phyloP scores from a whole-genome alignment of 2,329 filamentous ascomycete species.

The Penicillium expansum region DNA sequence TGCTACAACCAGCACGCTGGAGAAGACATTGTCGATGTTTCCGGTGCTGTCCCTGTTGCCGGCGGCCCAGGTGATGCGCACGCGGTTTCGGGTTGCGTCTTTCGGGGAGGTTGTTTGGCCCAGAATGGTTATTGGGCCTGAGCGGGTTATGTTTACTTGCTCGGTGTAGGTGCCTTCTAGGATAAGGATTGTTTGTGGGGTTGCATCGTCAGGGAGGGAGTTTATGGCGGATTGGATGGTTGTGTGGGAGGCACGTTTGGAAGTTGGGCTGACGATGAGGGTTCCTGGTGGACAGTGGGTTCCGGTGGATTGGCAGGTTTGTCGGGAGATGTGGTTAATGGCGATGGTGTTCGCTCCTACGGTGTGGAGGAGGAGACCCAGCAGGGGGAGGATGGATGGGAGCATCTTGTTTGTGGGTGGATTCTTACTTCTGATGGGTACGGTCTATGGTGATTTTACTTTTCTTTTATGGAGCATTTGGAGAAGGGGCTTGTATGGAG shows the following conservation, averaged over 20 bases:
- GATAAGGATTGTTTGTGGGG: conserved; percentile 57
- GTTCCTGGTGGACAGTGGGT: conserved; percentile 30
- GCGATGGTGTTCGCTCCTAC: conserved; percentile 5
- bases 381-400: not conserved
- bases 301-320: conserved; percentile 26
- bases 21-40: conserved; percentile 59
- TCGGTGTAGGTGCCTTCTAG: conserved; percentile 61
- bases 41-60: conserved; percentile 50
- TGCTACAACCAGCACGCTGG: conserved; percentile 60
- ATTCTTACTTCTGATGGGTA: not conserved
- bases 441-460: not conserved
- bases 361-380: not conserved
- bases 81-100: conserved; percentile 49
- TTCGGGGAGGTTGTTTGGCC: conserved; percentile 55
- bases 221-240: conserved; percentile 51
- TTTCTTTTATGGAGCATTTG: not conserved
- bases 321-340: conserved; percentile 8
- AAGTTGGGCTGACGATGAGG: conserved; percentile 27
- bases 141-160: conserved; percentile 64
- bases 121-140: conserved; percentile 59
- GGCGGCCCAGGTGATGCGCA: conserved; percentile 58
- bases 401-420: not conserved
- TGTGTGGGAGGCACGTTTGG: conserved; percentile 26
- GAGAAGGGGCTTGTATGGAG: not conserved
- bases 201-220: conserved; percentile 47